Percentiles rank a stretch among this genome's conserved stretches.
These are phyloP conservation scores for Fusarium hostae DNA, from an alignment of 2,329 filamentous ascomycete species.

Conservation along the genomic window DNA sequence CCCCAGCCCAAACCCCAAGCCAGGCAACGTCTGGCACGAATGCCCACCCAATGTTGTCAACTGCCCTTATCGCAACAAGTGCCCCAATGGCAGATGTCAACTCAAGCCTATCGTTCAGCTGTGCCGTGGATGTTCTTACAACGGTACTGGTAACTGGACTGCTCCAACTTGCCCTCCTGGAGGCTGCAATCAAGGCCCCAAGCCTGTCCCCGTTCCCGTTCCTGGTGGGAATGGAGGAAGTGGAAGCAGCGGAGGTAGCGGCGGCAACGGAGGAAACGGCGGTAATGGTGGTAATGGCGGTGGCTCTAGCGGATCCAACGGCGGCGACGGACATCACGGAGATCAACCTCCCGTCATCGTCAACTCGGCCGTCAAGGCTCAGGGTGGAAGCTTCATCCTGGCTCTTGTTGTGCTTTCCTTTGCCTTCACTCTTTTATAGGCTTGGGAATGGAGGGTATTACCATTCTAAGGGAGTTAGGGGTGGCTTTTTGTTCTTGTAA, in stretches of 20 bases:
- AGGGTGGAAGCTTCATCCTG: not conserved
- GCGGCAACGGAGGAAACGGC: not conserved
- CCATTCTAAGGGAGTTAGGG: not conserved
- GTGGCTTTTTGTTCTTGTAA: not conserved
- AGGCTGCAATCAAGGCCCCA: constrained; percentile 25
- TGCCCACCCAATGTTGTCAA: constrained; percentile 30
- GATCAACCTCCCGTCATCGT: constrained; percentile 15
- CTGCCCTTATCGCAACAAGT: constrained; percentile 37
- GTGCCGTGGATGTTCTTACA: constrained; percentile 23
- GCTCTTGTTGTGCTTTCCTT: not conserved
- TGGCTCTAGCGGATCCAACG: constrained; percentile 7
- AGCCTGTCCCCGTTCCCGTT: constrained; percentile 8
- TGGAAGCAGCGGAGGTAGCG: not conserved
- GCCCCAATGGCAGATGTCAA: constrained; percentile 21
- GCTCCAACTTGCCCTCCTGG: constrained; percentile 31
- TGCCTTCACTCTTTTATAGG: constrained; percentile 21
- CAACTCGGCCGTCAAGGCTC: constrained; percentile 19
- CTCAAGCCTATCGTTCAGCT: constrained; percentile 25
- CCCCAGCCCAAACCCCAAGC: constrained; percentile 8
- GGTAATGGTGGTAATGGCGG: not conserved
- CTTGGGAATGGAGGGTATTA: not conserved
- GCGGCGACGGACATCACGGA: not conserved
- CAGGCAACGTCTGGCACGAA: constrained; percentile 33
- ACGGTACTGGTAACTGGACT: constrained; percentile 33
- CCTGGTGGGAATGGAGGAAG: constrained; percentile 5